Evolutionary conservation across 140 eudicot species (phyloP).

Genomic region (Bidens hawaiensis): DNA sequence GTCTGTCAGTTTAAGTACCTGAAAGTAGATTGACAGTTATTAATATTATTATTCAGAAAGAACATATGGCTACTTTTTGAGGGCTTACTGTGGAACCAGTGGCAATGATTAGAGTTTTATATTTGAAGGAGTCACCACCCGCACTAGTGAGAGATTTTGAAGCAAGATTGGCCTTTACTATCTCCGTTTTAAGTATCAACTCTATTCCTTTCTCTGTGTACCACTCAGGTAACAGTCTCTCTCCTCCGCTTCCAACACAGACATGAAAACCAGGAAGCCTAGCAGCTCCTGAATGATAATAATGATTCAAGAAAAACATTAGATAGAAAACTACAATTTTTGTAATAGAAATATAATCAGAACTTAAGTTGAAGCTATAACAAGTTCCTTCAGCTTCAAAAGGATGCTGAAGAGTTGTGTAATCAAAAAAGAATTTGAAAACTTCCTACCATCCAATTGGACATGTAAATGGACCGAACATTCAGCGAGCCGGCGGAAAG

Average conservation of each 20-base stretch:
- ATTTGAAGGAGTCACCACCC: slow-evolving; percentile 69
- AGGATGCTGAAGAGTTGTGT: not conserved
- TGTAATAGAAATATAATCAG: not conserved
- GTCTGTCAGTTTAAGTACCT: slow-evolving; percentile 84
- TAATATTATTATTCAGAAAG: not conserved
- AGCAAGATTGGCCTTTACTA: slow-evolving; percentile 85
- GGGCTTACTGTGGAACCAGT: slow-evolving; percentile 82
- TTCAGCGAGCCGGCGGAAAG: too few species aligned
- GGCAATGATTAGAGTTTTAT: slow-evolving; percentile 62
- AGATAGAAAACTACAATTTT: not conserved
- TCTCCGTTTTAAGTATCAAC: slow-evolving; percentile 79
- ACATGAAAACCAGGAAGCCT: slow-evolving; percentile 97
- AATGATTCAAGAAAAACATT: not conserved
- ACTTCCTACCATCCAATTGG: not conserved
- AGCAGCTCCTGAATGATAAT: slow-evolving; percentile 67
- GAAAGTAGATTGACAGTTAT: slow-evolving; percentile 16
- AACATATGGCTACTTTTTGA: not conserved
- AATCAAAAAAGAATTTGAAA: not conserved
- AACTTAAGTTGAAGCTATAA: slow-evolving; percentile 1
- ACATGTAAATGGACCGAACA: too few species aligned
- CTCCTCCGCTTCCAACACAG: slow-evolving; percentile 99
- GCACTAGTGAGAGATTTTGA: slow-evolving; percentile 81
- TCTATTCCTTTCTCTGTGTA: slow-evolving; percentile 80
- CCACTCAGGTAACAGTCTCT: slow-evolving; percentile 92
- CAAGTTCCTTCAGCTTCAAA: not conserved